These are phyloP conservation scores for Dipteronia dyeriana DNA, from an alignment of 345 rosid genomes.

Conservation along the genomic window DNA sequence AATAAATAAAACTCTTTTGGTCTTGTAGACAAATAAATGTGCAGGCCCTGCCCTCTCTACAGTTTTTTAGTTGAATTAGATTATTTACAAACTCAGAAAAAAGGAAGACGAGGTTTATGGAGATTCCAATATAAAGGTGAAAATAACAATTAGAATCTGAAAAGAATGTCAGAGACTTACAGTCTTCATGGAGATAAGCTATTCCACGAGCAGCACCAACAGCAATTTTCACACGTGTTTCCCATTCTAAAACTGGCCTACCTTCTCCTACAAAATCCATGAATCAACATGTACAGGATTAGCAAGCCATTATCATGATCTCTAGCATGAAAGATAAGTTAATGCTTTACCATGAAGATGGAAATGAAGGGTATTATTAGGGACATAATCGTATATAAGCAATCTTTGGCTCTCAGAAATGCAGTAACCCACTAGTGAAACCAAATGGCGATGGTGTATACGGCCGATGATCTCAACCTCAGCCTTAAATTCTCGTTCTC, in stretches of 20 bases:
- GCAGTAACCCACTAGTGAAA: constrained; percentile 94
- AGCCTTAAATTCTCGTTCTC: constrained; percentile 91
- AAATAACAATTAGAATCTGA: constrained; percentile 10
- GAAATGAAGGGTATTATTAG: constrained; percentile 84
- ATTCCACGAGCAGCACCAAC: constrained; percentile 96
- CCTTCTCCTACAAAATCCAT: constrained; percentile 50
- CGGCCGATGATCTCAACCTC: constrained; percentile 95
- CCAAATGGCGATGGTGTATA: constrained; percentile 92
- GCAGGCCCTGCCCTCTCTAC: background rate
- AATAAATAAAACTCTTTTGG: background rate
- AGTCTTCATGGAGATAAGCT: constrained; percentile 98
- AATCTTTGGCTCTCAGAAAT: constrained; percentile 73
- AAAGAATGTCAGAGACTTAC: constrained; percentile 46
- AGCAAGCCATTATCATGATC: constrained; percentile 13
- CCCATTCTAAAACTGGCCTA: constrained; percentile 73
- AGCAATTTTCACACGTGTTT: constrained; percentile 72
- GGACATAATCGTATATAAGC: constrained; percentile 83
- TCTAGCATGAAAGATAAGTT: constrained; percentile 21
- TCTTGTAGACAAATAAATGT: background rate
- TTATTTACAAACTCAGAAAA: background rate
- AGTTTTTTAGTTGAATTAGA: background rate
- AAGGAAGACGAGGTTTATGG: background rate
- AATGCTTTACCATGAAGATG: constrained; percentile 82
- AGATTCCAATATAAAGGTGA: constrained; percentile 9
- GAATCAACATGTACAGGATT: constrained; percentile 10